phyloP scores from a whole-genome alignment of 2,329 filamentous ascomycete species.

The Aspergillus neoniger region DNA sequence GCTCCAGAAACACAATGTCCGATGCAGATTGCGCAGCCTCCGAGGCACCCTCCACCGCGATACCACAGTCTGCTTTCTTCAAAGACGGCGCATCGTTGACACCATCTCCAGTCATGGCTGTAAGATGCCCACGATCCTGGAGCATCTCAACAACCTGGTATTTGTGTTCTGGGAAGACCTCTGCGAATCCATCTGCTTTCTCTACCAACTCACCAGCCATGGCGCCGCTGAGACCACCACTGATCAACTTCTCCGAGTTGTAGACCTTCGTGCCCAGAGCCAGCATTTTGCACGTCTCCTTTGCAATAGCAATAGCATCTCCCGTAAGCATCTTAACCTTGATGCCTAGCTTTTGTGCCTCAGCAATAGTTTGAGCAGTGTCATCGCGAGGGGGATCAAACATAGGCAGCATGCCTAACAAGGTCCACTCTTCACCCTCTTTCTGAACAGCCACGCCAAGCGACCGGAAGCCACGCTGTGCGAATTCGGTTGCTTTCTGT shows the following conservation, averaged over 20 bases:
- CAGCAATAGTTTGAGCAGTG: conserved; percentile 74
- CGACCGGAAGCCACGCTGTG: conserved; percentile 76
- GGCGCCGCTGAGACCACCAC: conserved; percentile 72
- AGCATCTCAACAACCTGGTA: conserved; percentile 76
- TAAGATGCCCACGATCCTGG: conserved; percentile 71
- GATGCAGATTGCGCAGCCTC: conserved; percentile 72
- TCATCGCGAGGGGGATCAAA: conserved; percentile 79
- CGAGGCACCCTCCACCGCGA: conserved; percentile 70
- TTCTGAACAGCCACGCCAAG: conserved; percentile 78
- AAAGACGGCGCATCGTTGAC: conserved; percentile 73
- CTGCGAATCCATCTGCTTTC: conserved; percentile 71
- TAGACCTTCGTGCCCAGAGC: conserved; percentile 78
- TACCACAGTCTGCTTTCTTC: conserved; percentile 74
- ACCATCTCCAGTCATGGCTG: conserved; percentile 76
- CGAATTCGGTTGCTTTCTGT: conserved; percentile 73
- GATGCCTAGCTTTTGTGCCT: conserved; percentile 74
- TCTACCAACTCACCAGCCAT: conserved; percentile 66
- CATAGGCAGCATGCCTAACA: conserved; percentile 76
- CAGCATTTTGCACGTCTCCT: conserved; percentile 81
- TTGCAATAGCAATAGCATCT: conserved; percentile 76
- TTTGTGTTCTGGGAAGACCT: conserved; percentile 75
- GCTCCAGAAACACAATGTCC: conserved; percentile 74
- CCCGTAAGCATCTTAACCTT: conserved; percentile 81
- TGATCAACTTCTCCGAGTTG: conserved; percentile 75
- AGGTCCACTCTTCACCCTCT: conserved; percentile 71